Conservation (phyloP, 129 eudicot species). For the Tagetes patula region DNA sequence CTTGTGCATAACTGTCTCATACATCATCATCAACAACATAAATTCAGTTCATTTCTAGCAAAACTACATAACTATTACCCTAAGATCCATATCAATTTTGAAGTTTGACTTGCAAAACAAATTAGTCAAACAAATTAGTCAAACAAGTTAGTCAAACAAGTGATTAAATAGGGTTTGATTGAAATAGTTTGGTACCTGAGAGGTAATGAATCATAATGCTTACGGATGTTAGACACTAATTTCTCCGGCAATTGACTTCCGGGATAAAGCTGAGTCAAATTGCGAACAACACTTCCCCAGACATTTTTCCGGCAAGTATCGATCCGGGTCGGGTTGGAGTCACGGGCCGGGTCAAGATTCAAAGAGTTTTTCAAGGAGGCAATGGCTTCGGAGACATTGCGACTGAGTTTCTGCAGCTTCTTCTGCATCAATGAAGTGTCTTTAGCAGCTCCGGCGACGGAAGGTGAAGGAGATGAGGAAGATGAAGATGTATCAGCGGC, state of each 20-base stretch:
- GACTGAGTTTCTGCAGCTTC: conserved; percentile 75
- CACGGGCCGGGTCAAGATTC: conserved; percentile 76
- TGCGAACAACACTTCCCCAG: conserved; percentile 89
- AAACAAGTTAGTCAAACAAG: too few species aligned
- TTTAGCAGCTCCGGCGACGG: conserved; percentile 23
- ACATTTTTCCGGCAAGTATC: conserved; percentile 62
- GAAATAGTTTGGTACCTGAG: conserved; percentile 50
- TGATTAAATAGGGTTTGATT: too few species aligned
- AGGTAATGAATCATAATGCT: conserved; percentile 94
- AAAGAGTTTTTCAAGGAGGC: conserved; percentile 87
- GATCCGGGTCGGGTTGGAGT: conserved; percentile 49
- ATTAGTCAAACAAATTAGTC: too few species aligned
- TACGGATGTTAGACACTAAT: conserved; percentile 86
- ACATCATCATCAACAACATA: conserved; percentile 28
- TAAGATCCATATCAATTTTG: conserved; percentile 21
- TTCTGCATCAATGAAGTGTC: conserved; percentile 72
- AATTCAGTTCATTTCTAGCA: neutral
- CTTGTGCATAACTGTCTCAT: conserved; percentile 83
- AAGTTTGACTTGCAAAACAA: neutral
- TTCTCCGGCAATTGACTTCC: conserved; percentile 99
- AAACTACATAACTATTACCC: neutral
- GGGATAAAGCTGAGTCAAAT: conserved; percentile 95
- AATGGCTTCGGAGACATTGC: conserved; percentile 91
- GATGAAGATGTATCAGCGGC: conserved; percentile 39
- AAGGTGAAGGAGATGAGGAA: conserved; percentile 32